Evolutionary conservation across 495 filamentous ascomycete species (phyloP), one percentile per base, ranked within the genome.

Genomic region (Lasiosphaeria ovina): DNA sequence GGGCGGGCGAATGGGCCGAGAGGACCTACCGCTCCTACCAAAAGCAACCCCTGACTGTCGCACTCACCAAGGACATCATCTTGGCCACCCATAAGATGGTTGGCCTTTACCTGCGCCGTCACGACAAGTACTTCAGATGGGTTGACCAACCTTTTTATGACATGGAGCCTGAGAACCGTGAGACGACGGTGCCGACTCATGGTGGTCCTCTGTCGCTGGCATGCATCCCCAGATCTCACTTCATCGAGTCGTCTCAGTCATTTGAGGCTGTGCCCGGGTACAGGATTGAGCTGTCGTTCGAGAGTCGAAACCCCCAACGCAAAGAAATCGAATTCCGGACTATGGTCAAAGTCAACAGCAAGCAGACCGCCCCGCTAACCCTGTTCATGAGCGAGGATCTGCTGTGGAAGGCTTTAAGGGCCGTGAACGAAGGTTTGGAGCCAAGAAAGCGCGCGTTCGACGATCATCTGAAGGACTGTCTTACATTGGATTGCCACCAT

Each of bases 211-310:
- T 73, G 31, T 72, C 75, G 0, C 63, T 78, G 31, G 59, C 65
- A 9, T 78, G 72, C 55, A 63, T 80, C 24, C 78, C 78, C 36
- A 68, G 63, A 55, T 71, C 72, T 51, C 70, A 61, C 31, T 80
- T 80, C 52, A 59, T 75, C 54, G 74, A 79, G 54, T 68, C 72
- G 6, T 64, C 72, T 2, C 78, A 80, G 56, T 49, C 59, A 5
- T 79, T 78, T 56, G 77, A 80, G 42, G 70, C 66, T 9, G 60
- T 75, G 4, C 75, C 78, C 3, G 78, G 78, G 7, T 80, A 79
- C 62, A 66, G 60, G n/a, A 70, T 80, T 54, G 64, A 70, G 34
- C 61, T 79, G 35, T 67, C 67, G 32, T 73, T 79, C 51, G 71
- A 69, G 31, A 78, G 72, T 50, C 66, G 72, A 60, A 71, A 72